Base-by-base conservation (phyloP, 176 grass and related monocot genomes). In the Oropetium thomaeum region DNA sequence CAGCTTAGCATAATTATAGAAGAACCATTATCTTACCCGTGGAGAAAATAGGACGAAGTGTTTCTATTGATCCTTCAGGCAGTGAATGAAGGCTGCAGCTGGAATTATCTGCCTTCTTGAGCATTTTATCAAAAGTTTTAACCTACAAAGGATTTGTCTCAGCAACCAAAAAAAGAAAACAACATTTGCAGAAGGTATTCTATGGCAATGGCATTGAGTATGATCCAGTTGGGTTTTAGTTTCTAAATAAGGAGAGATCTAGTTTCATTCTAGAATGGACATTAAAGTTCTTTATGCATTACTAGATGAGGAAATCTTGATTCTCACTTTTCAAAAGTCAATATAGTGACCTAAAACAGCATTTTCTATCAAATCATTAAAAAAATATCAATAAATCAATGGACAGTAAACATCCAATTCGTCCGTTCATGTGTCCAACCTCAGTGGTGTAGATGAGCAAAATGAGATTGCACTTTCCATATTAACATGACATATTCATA, bases 41-140 rank as follows among this genome's bases (percentile, higher is more conserved):
- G 63, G 84, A 85, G 84, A 92, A 98, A 76, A 81, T 10, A 39
- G 88, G 86, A 61, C 69, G 86, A 72, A 89, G 81, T 65, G 20
- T 81, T 70, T 92, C 84, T 79, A 98, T 76, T 67, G 86, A 75
- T 66, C 87, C 86, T 14, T 83, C 82, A 20, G 88, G 81, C 55
- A 98, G 71, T 55, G 78, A 86, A 29, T 65, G 85, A 47, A 92
- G 55, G 70, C 1, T 65, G 77, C 86, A 92, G 55, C 70, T 87
- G 80, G 70, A 85, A 89, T 85, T 83, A 29, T 92, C 91, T 28
- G 86, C 84, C 70, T 97, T 93, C 70, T 77, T 80, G 58, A 94
- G 91, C 91, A 94, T 89, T 81, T 84, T 89, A 33, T 89, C 86
- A 48, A 98, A 98, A 65, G 37, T 80, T 77, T 89, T 94, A 54